These are phyloP conservation scores for Elsinoe fawcettii DNA, from an alignment of 2,329 filamentous ascomycete species.

Conservation along the genomic window DNA sequence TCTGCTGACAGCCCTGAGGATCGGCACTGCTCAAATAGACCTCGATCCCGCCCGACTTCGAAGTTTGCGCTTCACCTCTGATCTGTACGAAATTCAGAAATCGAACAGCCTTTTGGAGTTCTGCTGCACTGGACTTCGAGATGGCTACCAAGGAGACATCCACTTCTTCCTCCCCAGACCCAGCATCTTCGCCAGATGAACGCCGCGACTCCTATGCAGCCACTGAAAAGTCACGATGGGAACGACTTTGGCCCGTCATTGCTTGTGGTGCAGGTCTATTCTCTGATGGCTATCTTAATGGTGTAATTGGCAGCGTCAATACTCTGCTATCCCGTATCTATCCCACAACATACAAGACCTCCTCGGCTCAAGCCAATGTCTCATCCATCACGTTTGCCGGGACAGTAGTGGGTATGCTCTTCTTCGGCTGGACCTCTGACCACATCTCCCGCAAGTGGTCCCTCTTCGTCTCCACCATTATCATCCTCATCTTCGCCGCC, in stretches of 20 bases:
- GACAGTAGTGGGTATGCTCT: conserved; percentile 66
- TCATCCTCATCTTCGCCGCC: conserved; percentile 78
- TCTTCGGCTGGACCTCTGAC: conserved; percentile 75
- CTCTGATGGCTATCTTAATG: conserved; percentile 87
- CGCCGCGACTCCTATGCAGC: background rate
- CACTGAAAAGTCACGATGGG: conserved; percentile 29
- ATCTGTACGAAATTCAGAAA: background rate
- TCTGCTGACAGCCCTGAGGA: background rate
- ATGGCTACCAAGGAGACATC: conserved; percentile 5
- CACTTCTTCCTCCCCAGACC: background rate
- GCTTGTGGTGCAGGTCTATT: conserved; percentile 87
- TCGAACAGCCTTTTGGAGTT: background rate
- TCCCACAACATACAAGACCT: conserved; percentile 57
- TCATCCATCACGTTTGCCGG: conserved; percentile 76
- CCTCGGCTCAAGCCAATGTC: conserved; percentile 63
- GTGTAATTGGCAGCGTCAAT: conserved; percentile 80
- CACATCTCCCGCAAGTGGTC: conserved; percentile 79
- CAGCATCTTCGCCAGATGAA: background rate
- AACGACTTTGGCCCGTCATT: conserved; percentile 63
- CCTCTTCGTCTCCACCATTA: conserved; percentile 70
- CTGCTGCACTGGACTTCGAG: background rate
- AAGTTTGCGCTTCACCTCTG: background rate
- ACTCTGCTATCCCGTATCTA: conserved; percentile 68
- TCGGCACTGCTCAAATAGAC: background rate
- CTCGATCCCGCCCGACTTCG: background rate